Base-by-base conservation (phyloP, 1,139 yeast genomes). In the Kodamaea sp. region DNA sequence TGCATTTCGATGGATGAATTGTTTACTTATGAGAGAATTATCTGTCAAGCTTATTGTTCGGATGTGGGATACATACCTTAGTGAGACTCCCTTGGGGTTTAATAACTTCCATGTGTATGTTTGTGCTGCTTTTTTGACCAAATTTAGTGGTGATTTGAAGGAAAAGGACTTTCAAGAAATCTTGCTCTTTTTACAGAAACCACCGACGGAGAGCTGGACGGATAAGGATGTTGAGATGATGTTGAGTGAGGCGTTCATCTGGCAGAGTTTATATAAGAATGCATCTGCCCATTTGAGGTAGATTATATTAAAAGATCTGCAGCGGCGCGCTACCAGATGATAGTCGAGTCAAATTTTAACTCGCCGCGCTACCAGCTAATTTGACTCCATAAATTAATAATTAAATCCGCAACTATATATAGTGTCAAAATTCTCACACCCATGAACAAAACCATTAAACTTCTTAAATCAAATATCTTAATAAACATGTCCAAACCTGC, bases 1-100 rank as follows among this genome's bases (percentile, higher is more conserved):
- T 63, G 79, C 96, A 24, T 94, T 92, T 65, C 73, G 99, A 49
- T 92, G 99, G 99, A 94, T 94, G 97, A 92, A 94, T 63, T 92
- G 99, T 64, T 67, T 92, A 52, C 68, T 92, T 39, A 92, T 92
- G 99, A 75, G 99, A 49, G 99, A 92, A 56, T 72, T 92, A 32
- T 79, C 83, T 34, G 80, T 92, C 52, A 70, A 72, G 29, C 75
- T 88, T 43, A 86, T 92, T 7, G 80, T 89, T 24, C 72, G 99
- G 39, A 92, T 92, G 96, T 92, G 98, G 98, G 99, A 92, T 57
- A 90, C 99, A 0, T 92, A 92, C 58, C 65, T 92, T 39, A 81
- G 96, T 37, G 97, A 92, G 58, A 86, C 85, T 5, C 83, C 92
- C 0, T 74, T 84, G 28, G 97, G 97, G 4, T 86, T 92, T 57